Evolutionary conservation across 257 asterid genomes (phyloP), one percentile per base, ranked within the genome.

Genomic region (Scutellaria minor): DNA sequence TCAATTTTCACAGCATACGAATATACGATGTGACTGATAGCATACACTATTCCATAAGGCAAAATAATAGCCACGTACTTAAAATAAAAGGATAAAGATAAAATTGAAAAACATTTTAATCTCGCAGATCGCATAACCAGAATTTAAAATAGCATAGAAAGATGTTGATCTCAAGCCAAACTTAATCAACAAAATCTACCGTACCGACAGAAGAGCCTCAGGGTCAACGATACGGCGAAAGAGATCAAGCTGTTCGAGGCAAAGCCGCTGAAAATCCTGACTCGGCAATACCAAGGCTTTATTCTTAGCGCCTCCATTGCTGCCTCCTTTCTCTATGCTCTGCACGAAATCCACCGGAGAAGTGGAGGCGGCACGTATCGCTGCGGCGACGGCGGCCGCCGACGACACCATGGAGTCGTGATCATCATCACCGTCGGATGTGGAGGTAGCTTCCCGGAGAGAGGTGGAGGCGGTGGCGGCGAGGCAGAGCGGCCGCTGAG

Each of bases 341-440:
- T 91, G 87, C 54, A 79, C 87, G 76, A 93, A 91, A 59, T 93
- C 96, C 76, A 93, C 98, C 41, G 98, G 97, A n/a, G 96, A 89
- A 24, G 88, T 87, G 47, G 98, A 93, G 0, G 88, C 94, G 73
- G 79, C 83, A 22, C 90, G 87, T 39, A 93, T 79, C 13, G 88
- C 87, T 59, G 88, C 87, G 14, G 90, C 91, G 58, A 93, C 82
- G 39, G 97, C 97, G 14, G 91, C 80, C 10, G 98, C 96, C 20
- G 98, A 93, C 0, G 94, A 66, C 39, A 90, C 90, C 87, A 86
- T 79, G 24, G 76, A 14, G 24, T 83, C 80, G 37, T 57, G 81
- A 2, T 65, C 77, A 5, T 56, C 79, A 44, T 64, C 81, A 3
- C 66, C 81, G 14, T 83, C 85, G 12, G 83, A 74, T 0, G 89